phyloP scores from a whole-genome alignment of 2,329 filamentous ascomycete genomes.

The Niveomyces coronatus region DNA sequence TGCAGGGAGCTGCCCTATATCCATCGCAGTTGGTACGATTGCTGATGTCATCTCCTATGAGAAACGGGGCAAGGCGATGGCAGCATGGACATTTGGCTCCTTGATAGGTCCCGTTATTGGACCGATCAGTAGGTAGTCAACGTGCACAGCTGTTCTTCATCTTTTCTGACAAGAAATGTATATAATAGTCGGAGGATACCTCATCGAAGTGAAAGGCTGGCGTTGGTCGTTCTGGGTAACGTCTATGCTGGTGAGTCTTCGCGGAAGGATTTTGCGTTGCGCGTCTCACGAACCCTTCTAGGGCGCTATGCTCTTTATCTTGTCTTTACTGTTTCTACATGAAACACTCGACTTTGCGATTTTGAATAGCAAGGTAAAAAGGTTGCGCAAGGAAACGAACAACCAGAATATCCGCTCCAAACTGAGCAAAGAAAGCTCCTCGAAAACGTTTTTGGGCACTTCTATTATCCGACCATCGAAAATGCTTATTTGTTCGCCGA shows the following conservation, averaged over 20 bases:
- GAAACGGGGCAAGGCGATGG: conserved; percentile 33
- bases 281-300: conserved; percentile 14
- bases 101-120: conserved; percentile 26
- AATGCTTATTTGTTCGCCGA: conserved; percentile 40
- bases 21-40: conserved; percentile 42
- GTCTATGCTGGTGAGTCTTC: conserved; percentile 34
- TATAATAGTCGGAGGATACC: conserved; percentile 39
- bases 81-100: conserved; percentile 47
- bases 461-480: conserved; percentile 33
- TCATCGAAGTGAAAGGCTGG: conserved; percentile 51
- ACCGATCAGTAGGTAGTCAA: conserved; percentile 21
- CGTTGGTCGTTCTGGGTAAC: conserved; percentile 54
- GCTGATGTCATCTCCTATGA: conserved; percentile 23
- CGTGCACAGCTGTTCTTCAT: background rate
- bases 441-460: conserved; percentile 18
- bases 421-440: conserved; percentile 27
- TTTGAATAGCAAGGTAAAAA: conserved; percentile 25
- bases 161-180: background rate
- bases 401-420: conserved; percentile 34
- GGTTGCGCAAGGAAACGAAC: conserved; percentile 27
- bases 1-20: conserved; percentile 42
- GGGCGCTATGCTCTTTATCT: conserved; percentile 20
- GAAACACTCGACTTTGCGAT: conserved; percentile 29
- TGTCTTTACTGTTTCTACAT: conserved; percentile 21
- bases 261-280: background rate